Evolutionary conservation across 2,329 filamentous ascomycete genomes (phyloP), one percentile per base, ranked within the genome.

Genomic region (Colletotrichum gloeosporioides): DNA sequence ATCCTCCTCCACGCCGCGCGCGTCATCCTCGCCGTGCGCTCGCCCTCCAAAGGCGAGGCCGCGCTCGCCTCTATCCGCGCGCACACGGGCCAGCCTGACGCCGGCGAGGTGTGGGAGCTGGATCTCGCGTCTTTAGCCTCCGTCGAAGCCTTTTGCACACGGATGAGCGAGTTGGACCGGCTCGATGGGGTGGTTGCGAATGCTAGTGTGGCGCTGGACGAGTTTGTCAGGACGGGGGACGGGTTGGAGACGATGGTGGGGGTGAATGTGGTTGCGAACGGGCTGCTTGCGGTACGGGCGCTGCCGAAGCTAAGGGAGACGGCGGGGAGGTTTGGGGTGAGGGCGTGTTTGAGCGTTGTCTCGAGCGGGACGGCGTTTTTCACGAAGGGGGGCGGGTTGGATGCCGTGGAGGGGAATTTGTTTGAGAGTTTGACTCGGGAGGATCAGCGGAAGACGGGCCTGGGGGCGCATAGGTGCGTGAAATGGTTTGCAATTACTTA

Each of bases 371-470:
- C 55, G 0, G n/a, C n/a, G 55, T 59, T 59, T 15, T 59, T 25
- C 12, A 59, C 27, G 4, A 25, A 59, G 27, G 55, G 55, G 1
- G n/a, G 22, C 16, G 55, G 36, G 36, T n/a, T 59, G 22, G 55
- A 59, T 15, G 16, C 15, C 16, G 55, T 59, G 22, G n/a, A 59
- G 27, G 55, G 22, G 27, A 29, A 59, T 10, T 16, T 59, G 16
- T 59, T 59, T 18, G 55, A 59, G 27, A 29, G n/a, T 16, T 3
- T 29, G 55, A 59, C 25, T 29, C 55, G 22, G 27, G 55, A 59
- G 9, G 8, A 15, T 0, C 15, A 18, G 55, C 22, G 27, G 1
- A 29, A 25, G 22, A 29, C 22, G 8, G 27, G 27, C 2, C 2
- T 27, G 27, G 55, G 55, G 8, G 27, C 55, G 8, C 15, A 29